phyloP scores from a whole-genome alignment of 2,329 filamentous ascomycete genomes.

The Lecanosticta acicola region DNA sequence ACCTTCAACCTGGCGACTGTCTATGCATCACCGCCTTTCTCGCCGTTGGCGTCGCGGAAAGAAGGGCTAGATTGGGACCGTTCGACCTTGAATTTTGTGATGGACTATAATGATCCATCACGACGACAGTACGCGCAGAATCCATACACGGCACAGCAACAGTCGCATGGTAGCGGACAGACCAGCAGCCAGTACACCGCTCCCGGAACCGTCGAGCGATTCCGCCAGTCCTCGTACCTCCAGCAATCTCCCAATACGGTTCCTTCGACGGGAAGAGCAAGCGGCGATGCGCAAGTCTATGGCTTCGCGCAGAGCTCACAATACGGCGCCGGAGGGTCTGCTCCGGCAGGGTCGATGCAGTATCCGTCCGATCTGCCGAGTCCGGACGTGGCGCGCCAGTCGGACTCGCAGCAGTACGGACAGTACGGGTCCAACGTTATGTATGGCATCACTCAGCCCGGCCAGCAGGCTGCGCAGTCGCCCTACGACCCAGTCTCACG shows the following conservation, averaged over 20 bases:
- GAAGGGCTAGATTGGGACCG: slow-evolving; percentile 21
- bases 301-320: slow-evolving; percentile 53
- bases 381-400: slow-evolving; percentile 53
- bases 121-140: slow-evolving; percentile 31
- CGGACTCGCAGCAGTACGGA: slow-evolving; percentile 51
- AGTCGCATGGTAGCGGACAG: slow-evolving; percentile 28
- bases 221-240: slow-evolving; percentile 42
- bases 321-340: slow-evolving; percentile 52
- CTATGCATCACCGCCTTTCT: slow-evolving; percentile 31
- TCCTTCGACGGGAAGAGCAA: slow-evolving; percentile 35
- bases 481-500: slow-evolving; percentile 69
- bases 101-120: slow-evolving; percentile 34
- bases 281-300: slow-evolving; percentile 39
- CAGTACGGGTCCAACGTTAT: slow-evolving; percentile 60
- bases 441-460: slow-evolving; percentile 66
- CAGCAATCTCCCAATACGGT: slow-evolving; percentile 41
- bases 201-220: slow-evolving; percentile 45
- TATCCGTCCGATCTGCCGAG: slow-evolving; percentile 43
- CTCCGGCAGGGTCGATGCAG: slow-evolving; percentile 47
- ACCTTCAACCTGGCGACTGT: slow-evolving; percentile 27
- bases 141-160: slow-evolving; percentile 26
- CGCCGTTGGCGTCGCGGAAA: slow-evolving; percentile 27
- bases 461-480: slow-evolving; percentile 48
- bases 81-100: slow-evolving; percentile 22
- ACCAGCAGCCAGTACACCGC: slow-evolving; percentile 39